phyloP scores from a whole-genome alignment of 1,139 yeast species.

The Pichia sp. region DNA sequence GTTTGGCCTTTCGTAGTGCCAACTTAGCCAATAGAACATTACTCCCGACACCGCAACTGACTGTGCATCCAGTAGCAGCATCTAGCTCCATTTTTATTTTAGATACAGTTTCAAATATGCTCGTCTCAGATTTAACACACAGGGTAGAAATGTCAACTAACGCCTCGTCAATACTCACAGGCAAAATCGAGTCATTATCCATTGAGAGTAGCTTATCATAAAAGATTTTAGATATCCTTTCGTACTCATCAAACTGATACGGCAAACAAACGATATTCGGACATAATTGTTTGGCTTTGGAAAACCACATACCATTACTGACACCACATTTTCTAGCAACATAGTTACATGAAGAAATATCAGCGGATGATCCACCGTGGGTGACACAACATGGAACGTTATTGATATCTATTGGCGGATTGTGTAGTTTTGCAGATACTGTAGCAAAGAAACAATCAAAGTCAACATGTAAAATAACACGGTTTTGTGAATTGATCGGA shows the following conservation, averaged over 20 bases:
- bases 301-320: constrained; percentile 87
- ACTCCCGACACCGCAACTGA: constrained; percentile 73
- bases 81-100: constrained; percentile 47
- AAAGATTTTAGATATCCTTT: constrained; percentile 52
- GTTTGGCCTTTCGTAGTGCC: constrained; percentile 77
- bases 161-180: constrained; percentile 93
- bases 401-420: constrained; percentile 53
- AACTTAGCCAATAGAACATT: constrained; percentile 79
- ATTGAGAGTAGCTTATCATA: constrained; percentile 43
- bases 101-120: constrained; percentile 32
- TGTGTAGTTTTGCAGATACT: constrained; percentile 60
- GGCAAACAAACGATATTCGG: constrained; percentile 62
- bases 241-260: constrained; percentile 77
- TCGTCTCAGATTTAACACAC: constrained; percentile 25
- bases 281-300: constrained; percentile 59
- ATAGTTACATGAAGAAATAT: constrained; percentile 92
- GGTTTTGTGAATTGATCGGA: not conserved
- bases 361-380: constrained; percentile 70
- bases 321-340: constrained; percentile 75
- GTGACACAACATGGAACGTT: constrained; percentile 78
- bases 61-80: constrained; percentile 55
- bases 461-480: constrained; percentile 72
- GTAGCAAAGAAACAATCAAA: constrained; percentile 95
- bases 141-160: constrained; percentile 61
- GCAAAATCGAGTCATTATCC: constrained; percentile 61